Conservation (phyloP, 2,329 filamentous ascomycete genomes). For the Paraphoma chrysanthemicola region DNA sequence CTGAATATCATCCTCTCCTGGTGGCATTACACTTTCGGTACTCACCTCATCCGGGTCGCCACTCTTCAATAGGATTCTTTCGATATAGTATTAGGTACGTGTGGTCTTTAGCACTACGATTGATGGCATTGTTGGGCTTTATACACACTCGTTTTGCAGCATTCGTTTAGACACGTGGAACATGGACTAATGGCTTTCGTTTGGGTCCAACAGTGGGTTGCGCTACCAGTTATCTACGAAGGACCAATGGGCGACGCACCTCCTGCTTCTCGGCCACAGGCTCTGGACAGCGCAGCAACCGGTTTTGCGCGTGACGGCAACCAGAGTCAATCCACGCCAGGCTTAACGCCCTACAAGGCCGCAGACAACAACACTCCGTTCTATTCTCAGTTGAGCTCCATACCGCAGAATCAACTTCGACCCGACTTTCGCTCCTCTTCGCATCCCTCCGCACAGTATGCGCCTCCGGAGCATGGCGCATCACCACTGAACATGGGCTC, state of each 20-base stretch:
- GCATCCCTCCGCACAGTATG: slow-evolving; percentile 31
- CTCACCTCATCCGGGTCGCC: slow-evolving; percentile 39
- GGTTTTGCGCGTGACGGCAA: slow-evolving; percentile 36
- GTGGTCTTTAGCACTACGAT: slow-evolving; percentile 18
- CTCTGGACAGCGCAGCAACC: slow-evolving; percentile 38
- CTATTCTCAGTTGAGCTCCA: slow-evolving; percentile 45
- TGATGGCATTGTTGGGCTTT: slow-evolving; percentile 11
- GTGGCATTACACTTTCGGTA: slow-evolving; percentile 38
- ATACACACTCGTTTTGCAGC: slow-evolving; percentile 27
- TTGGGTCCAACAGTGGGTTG: slow-evolving; percentile 53
- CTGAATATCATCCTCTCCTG: slow-evolving; percentile 20
- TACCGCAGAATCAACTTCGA: slow-evolving; percentile 36
- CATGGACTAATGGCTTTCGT: slow-evolving; percentile 52
- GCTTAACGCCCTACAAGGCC: slow-evolving; percentile 25
- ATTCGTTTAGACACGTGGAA: slow-evolving; percentile 25
- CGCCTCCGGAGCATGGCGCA: slow-evolving; percentile 32
- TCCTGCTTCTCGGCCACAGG: slow-evolving; percentile 34
- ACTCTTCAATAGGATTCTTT: slow-evolving; percentile 28
- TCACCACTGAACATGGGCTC: slow-evolving; percentile 45
- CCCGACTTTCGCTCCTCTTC: slow-evolving; percentile 36
- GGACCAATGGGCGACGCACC: slow-evolving; percentile 51
- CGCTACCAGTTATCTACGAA: slow-evolving; percentile 48
- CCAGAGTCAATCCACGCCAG: slow-evolving; percentile 15
- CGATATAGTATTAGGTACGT: slow-evolving; percentile 47
- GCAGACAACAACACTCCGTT: slow-evolving; percentile 40